These are phyloP conservation scores for Arthrobotrys musiformis DNA, from an alignment of 2,329 filamentous ascomycete genomes.

Conservation along the genomic window DNA sequence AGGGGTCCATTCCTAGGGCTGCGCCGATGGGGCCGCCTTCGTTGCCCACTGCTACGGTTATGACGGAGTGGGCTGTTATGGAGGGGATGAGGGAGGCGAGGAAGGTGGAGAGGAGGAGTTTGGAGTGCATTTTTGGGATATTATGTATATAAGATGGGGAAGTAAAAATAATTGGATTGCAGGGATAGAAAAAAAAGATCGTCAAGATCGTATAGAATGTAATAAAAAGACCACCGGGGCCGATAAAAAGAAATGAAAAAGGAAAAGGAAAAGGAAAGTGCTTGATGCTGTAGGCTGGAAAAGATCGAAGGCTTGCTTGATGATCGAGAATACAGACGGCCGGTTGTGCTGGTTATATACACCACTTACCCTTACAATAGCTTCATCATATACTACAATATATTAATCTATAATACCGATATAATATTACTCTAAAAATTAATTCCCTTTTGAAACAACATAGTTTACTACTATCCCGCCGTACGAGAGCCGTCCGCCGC, in stretches of 20 bases:
- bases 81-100: constrained; percentile 14
- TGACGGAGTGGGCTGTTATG: constrained; percentile 29
- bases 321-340: constrained; percentile 29
- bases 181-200: constrained; percentile 4
- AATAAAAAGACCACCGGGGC: not conserved
- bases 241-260: constrained; percentile 5
- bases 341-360: constrained; percentile 21
- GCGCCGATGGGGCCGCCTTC: constrained; percentile 28
- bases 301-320: constrained; percentile 54
- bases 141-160: not conserved
- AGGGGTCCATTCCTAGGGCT: constrained; percentile 23
- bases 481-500: not conserved
- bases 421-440: not conserved
- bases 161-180: constrained; percentile 5
- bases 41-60: constrained; percentile 32
- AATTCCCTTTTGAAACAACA: not conserved
- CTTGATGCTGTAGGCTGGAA: constrained; percentile 37
- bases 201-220: constrained; percentile 9
- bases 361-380: not conserved
- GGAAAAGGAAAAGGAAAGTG: constrained; percentile 27
- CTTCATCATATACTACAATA: not conserved
- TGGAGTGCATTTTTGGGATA: constrained; percentile 27
- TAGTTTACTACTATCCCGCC: not conserved
- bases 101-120: constrained; percentile 25
- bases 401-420: not conserved